These are phyloP conservation scores for Rhodotorula sphaerocarpa DNA, from an alignment of 768 basidiomycete genomes.

Conservation along the genomic window DNA sequence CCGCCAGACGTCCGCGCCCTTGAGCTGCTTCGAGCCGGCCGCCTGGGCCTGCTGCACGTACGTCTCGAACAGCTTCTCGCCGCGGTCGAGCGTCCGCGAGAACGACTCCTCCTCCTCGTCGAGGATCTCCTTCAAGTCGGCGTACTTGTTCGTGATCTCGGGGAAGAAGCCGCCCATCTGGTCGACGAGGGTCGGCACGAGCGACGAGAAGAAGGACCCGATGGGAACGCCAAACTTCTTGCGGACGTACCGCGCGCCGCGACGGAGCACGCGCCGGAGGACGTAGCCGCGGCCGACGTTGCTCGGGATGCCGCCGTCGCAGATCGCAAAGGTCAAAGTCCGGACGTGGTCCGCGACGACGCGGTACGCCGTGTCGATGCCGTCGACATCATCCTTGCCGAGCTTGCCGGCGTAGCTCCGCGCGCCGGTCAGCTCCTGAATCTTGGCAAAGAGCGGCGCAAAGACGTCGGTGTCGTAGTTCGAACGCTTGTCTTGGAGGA, in stretches of 20 bases:
- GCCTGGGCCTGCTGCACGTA: conserved; percentile 64
- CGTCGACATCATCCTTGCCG: conserved; percentile 87
- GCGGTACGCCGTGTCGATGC: conserved; percentile 94
- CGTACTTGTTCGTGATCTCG: conserved; percentile 68
- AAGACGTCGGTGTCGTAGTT: conserved; percentile 99
- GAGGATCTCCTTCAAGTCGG: conserved; percentile 85
- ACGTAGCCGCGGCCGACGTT: conserved; percentile 97
- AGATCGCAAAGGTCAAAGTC: conserved; percentile 88
- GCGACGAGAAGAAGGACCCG: conserved; percentile 86
- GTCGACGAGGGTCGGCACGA: conserved; percentile 81
- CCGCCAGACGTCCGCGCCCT: conserved; percentile 90
- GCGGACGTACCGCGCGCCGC: conserved; percentile 89
- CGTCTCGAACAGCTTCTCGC: conserved; percentile 88
- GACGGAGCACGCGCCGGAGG: conserved; percentile 79
- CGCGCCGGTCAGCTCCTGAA: conserved; percentile 80
- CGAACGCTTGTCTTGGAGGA: conserved; percentile 78
- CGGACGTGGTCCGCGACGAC: conserved; percentile 94
- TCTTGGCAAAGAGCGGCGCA: conserved; percentile 71
- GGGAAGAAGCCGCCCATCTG: conserved; percentile 85
- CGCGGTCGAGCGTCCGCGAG: conserved; percentile 90
- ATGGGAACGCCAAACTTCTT: conserved; percentile 81
- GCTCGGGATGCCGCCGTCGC: conserved; percentile 91
- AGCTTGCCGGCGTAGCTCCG: conserved; percentile 82
- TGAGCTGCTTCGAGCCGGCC: conserved; percentile 58
- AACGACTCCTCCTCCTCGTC: conserved; percentile 98